Percentiles rank a stretch among this genome's conserved stretches.
phyloP scores from a whole-genome alignment of 1,139 yeast genomes.

The Schwanniomyces etchellsii region DNA sequence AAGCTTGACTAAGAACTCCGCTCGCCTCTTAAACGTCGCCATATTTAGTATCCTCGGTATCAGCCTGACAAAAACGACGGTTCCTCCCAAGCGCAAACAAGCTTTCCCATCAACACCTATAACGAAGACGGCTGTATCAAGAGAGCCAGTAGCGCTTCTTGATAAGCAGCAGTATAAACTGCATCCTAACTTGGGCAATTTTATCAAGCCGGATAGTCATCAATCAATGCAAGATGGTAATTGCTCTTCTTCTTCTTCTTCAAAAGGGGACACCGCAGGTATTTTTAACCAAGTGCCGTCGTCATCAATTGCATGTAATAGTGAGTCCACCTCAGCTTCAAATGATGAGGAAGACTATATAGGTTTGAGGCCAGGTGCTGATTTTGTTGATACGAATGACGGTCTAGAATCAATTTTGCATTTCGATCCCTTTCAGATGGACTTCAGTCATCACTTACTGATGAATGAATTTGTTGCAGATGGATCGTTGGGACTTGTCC shows the following conservation, averaged over 20 bases:
- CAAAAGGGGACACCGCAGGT: not conserved
- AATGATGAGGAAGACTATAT: not conserved
- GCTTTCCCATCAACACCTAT: constrained; percentile 16
- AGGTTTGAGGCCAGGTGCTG: not conserved
- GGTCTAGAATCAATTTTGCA: constrained; percentile 25
- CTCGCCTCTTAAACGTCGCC: constrained; percentile 52
- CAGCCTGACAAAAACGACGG: constrained; percentile 15
- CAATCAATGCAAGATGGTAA: too few species aligned
- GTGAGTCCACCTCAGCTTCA: not conserved
- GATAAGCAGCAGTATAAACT: not conserved
- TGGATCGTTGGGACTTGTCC: constrained; percentile 62
- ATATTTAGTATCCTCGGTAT: constrained; percentile 47
- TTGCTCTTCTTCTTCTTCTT: too few species aligned
- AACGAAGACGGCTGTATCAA: constrained; percentile 19
- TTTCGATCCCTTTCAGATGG: constrained; percentile 39
- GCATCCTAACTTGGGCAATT: not conserved
- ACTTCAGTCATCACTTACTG: constrained; percentile 30
- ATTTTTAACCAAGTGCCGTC: not conserved
- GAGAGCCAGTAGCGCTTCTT: constrained; percentile 10
- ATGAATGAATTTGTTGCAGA: constrained; percentile 60
- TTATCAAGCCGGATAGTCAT: not conserved
- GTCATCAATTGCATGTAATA: not conserved
- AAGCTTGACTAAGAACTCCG: constrained; percentile 50
- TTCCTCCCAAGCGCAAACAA: constrained; percentile 13
- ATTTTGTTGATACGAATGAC: constrained; percentile 10